Evolutionary conservation across 331 rosid species (phyloP), one percentile per base, ranked within the genome.

Genomic region (Malus hybrid): DNA sequence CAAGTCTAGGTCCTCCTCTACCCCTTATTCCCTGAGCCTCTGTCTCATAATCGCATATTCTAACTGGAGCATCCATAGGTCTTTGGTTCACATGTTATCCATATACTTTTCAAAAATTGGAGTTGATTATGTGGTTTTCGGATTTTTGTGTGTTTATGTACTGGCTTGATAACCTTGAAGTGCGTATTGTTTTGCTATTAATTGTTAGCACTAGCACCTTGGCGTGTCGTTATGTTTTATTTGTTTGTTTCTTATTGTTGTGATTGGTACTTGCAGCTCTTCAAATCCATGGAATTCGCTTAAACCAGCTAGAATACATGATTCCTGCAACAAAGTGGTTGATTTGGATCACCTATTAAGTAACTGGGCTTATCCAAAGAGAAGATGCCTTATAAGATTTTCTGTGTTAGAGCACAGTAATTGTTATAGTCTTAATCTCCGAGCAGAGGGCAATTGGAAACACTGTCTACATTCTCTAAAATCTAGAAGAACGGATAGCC

Each of bases 311-410:
- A 73, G 78, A 73, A 50, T 62, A 71, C 50, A n/a, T 55, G 81
- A 70, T 67, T 85, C 90, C 10, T 84, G 86, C 71, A 78, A 79
- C 80, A 89, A 85, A 68, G 86, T 73, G 42, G 82, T 82, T 3
- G 67, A 76, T 31, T 86, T 85, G 79, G 88, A 80, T 73, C 81
- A 65, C 39, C 63, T 86, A 60, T 69, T 83, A 39, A 82, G 86
- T 74, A 85, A 86, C 80, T 87, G 89, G 93, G 86, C 93, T 34
- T 84, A 78, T 80, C 79, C 91, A 69, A 87, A 87, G 84, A 89
- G 86, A 86, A 88, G 90, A 66, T 85, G 90, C 76, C 79, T 86
- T 71, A 57, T 72, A 36, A 86, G 80, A 69, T 80, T 84, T 71
- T 86, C 78, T 82, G 69, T 81, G n/a, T 85, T 73, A 31, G 85